Conservation (phyloP, 192 early-diverging fungal species). For the Linnemannia hyalina region DNA sequence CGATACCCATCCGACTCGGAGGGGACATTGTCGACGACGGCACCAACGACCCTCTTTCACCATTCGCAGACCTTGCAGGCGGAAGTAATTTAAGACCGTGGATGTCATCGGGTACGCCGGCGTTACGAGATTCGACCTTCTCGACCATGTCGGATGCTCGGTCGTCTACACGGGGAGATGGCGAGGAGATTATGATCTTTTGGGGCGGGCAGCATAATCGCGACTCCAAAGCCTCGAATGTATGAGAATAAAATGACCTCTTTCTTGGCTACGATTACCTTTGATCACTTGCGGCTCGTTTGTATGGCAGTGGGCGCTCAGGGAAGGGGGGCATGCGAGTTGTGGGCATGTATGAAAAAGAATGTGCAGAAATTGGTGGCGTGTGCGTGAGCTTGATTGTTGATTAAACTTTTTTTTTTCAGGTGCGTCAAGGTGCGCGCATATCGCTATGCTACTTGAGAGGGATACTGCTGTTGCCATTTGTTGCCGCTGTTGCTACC, state of each 20-base stretch:
- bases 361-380: too few species aligned
- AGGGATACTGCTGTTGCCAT: too few species aligned
- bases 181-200: constrained; percentile 59
- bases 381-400: too few species aligned
- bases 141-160: constrained; percentile 45
- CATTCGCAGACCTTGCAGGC: constrained; percentile 17
- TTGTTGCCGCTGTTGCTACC: too few species aligned
- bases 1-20: constrained; percentile 28
- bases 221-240: constrained; percentile 32
- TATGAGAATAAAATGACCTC: constrained; percentile 1
- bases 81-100: constrained; percentile 33
- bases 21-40: not conserved
- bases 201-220: constrained; percentile 37
- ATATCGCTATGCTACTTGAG: too few species aligned
- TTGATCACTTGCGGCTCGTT: too few species aligned
- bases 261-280: not conserved
- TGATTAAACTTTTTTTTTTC: too few species aligned
- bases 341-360: too few species aligned
- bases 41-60: constrained; percentile 14
- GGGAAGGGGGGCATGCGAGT: too few species aligned
- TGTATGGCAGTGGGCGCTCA: too few species aligned
- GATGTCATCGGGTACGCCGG: constrained; percentile 8
- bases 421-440: too few species aligned
- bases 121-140: constrained; percentile 44
- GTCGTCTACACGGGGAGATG: constrained; percentile 48